These are phyloP conservation scores for Apiosordaria backusii DNA, from an alignment of 495 filamentous ascomycete species.

Conservation along the genomic window DNA sequence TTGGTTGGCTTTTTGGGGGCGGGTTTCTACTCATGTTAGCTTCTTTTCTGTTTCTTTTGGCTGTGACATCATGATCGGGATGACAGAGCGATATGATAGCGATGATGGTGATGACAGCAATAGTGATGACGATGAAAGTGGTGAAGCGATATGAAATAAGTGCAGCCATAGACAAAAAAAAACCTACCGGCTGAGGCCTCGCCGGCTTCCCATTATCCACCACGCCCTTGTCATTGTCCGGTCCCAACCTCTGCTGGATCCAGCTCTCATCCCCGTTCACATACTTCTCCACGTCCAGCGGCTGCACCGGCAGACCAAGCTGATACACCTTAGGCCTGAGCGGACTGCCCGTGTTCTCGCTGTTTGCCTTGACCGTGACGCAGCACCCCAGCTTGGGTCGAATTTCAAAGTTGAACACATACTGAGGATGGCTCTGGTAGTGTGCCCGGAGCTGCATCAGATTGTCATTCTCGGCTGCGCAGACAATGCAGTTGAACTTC, in stretches of 20 bases:
- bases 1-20: slow-evolving; percentile 13
- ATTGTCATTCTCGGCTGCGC: slow-evolving; percentile 39
- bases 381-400: slow-evolving; percentile 18
- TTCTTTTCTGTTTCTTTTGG: background rate
- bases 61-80: background rate
- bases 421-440: slow-evolving; percentile 41
- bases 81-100: background rate
- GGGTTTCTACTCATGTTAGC: slow-evolving; percentile 13
- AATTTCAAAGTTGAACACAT: slow-evolving; percentile 43
- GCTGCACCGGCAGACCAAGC: slow-evolving; percentile 35
- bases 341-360: slow-evolving; percentile 10
- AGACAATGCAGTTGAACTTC: slow-evolving; percentile 45
- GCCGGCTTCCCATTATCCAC: slow-evolving; percentile 7
- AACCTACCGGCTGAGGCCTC: slow-evolving; percentile 2
- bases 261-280: slow-evolving; percentile 43
- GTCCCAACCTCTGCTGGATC: slow-evolving; percentile 38
- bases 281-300: slow-evolving; percentile 39
- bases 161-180: no score
- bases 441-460: slow-evolving; percentile 46
- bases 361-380: slow-evolving; percentile 25
- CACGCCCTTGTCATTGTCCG: slow-evolving; percentile 33
- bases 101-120: background rate
- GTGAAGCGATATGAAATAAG: no score
- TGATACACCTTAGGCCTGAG: slow-evolving; percentile 33
- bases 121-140: background rate